These are phyloP conservation scores for Stevia rebaudiana DNA, from an alignment of 140 eudicot species.

Conservation along the genomic window DNA sequence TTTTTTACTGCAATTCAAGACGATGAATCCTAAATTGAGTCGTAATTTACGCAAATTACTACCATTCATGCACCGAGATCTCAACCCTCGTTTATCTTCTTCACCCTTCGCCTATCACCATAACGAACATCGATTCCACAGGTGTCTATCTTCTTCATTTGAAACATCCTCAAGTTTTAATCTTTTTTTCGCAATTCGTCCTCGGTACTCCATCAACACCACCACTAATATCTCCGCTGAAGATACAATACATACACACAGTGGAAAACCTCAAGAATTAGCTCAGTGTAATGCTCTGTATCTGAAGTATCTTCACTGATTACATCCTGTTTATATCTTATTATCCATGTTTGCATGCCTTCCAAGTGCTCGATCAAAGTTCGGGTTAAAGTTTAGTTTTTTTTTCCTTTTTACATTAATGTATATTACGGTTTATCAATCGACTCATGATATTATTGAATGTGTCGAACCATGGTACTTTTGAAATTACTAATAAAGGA, in stretches of 20 bases:
- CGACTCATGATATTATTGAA: no score
- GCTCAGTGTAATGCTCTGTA: constrained; percentile 14
- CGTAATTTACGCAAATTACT: constrained; percentile 12
- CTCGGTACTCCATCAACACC: constrained; percentile 25
- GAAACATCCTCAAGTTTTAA: constrained; percentile 7
- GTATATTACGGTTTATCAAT: no score
- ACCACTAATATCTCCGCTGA: background rate
- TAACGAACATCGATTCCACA: constrained; percentile 15
- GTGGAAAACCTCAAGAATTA: background rate
- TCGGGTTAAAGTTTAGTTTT: no score
- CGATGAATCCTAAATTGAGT: constrained; percentile 22
- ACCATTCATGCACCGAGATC: constrained; percentile 1
- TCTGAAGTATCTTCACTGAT: background rate
- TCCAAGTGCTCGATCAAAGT: constrained; percentile 34
- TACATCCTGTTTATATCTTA: background rate
- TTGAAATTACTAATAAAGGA: no score
- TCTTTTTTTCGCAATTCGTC: constrained; percentile 5
- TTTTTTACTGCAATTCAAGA: background rate
- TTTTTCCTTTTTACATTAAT: no score
- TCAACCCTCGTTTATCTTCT: background rate
- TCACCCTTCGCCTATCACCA: constrained; percentile 10
- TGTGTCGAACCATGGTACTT: no score
- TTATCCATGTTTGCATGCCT: constrained; percentile 5
- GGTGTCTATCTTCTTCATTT: constrained; percentile 9
- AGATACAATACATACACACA: no score